Percentiles rank a stretch among this genome's conserved stretches.
phyloP scores from a whole-genome alignment of 768 basidiomycete genomes.

The Ramaria rubella region DNA sequence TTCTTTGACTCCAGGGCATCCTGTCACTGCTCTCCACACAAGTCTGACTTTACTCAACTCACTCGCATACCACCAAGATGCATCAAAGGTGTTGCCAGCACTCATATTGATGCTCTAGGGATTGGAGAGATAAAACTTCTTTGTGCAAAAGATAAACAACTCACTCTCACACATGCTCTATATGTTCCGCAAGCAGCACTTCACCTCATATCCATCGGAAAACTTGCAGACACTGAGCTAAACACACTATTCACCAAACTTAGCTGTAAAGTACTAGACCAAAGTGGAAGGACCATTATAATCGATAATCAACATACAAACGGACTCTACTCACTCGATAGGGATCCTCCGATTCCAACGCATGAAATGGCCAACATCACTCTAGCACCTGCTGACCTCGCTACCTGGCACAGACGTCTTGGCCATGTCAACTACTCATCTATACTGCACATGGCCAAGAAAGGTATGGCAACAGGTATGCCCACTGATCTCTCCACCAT shows the following conservation, averaged over 20 bases:
- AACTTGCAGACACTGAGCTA: neutral
- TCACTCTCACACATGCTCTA: slow-evolving; percentile 13
- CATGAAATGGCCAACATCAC: neutral
- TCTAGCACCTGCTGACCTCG: slow-evolving; percentile 4
- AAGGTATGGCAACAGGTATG: slow-evolving; percentile 18
- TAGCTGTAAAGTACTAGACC: neutral
- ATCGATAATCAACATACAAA: neutral
- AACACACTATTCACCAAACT: neutral
- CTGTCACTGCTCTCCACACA: slow-evolving; percentile 20
- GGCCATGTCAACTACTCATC: slow-evolving; percentile 20
- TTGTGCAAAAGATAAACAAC: slow-evolving; percentile 10
- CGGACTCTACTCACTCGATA: neutral
- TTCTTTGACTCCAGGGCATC: slow-evolving; percentile 25
- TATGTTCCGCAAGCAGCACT: slow-evolving; percentile 16
- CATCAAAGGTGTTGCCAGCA: slow-evolving; percentile 25
- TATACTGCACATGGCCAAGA: slow-evolving; percentile 14
- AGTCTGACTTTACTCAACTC: slow-evolving; percentile 21
- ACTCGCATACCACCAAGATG: slow-evolving; percentile 17
- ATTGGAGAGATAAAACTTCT: slow-evolving; percentile 22
- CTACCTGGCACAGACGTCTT: slow-evolving; percentile 22
- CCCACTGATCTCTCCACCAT: slow-evolving; percentile 15
- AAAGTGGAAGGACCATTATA: neutral
- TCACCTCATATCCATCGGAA: slow-evolving; percentile 13
- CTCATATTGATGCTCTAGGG: slow-evolving; percentile 19
- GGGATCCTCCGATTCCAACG: too few species aligned